A percentile compares a stretch with the other conserved stretches of the same genome.
Conservation (phyloP, 208 protist genomes). For the Kentomonas sorsogonicus region DNA sequence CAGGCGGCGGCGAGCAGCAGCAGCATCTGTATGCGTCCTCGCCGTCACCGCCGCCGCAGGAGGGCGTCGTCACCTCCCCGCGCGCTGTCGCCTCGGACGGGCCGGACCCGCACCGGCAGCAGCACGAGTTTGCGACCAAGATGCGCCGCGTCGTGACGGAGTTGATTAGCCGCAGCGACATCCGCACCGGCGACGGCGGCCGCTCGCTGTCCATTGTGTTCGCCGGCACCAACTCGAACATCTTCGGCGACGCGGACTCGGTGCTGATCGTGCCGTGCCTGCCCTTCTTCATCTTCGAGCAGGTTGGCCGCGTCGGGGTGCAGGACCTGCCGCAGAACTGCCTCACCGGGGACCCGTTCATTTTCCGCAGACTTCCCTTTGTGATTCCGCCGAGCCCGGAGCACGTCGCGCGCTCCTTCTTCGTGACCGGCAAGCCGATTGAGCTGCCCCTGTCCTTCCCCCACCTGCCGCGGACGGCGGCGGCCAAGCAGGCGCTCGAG, state of each 20-base stretch:
- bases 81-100: not conserved
- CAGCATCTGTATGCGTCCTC: slow-evolving; percentile 1
- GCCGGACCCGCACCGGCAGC: not conserved
- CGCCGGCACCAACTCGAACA: slow-evolving; percentile 13
- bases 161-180: slow-evolving; percentile 24
- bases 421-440: slow-evolving; percentile 49
- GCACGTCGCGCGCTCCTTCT: slow-evolving; percentile 21
- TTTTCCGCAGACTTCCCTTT: too few species aligned
- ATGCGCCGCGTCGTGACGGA: slow-evolving; percentile 23
- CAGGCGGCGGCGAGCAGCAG: too few species aligned
- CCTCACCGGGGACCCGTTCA: slow-evolving; percentile 42
- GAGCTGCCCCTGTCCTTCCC: slow-evolving; percentile 56
- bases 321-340: slow-evolving; percentile 44
- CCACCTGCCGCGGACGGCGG: slow-evolving; percentile 10
- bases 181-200: slow-evolving; percentile 33
- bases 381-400: too few species aligned
- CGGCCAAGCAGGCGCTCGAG: slow-evolving; percentile 29
- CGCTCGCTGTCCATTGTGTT: slow-evolving; percentile 29
- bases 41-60: not conserved
- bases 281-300: slow-evolving; percentile 41
- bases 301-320: slow-evolving; percentile 15
- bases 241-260: slow-evolving; percentile 20
- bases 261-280: slow-evolving; percentile 58
- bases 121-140: not conserved
- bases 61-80: not conserved